A percentile compares a stretch with the other conserved stretches of the same genome.
Evolutionary conservation across 2,329 filamentous ascomycete genomes (phyloP).

Genomic region (Chaetomiaceae sp.): DNA sequence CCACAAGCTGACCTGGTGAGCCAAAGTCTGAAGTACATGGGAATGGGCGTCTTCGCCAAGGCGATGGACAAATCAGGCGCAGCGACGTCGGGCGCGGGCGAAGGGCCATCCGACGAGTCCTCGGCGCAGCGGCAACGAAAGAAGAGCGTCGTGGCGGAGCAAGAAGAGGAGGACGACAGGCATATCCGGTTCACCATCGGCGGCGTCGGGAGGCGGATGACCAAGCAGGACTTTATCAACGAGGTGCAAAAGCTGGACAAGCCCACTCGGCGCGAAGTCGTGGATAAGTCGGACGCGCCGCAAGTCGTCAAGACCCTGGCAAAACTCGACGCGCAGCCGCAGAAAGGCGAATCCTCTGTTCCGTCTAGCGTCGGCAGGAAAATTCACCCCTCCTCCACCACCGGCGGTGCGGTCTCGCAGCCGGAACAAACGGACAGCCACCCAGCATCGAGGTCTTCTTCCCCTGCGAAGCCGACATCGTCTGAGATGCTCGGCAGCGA

Average conservation of each 20-base stretch:
- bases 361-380: conserved; percentile 6
- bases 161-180: conserved; percentile 61
- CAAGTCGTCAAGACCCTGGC: conserved; percentile 47
- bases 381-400: not conserved
- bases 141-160: conserved; percentile 40
- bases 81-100: conserved; percentile 29
- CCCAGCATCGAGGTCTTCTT: conserved; percentile 9
- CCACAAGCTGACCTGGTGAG: conserved; percentile 38
- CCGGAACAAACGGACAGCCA: not conserved
- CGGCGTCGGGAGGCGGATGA: conserved; percentile 69
- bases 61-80: conserved; percentile 35
- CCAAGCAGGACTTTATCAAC: conserved; percentile 72
- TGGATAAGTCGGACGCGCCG: conserved; percentile 48
- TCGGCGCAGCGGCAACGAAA: conserved; percentile 31
- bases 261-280: conserved; percentile 53
- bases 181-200: conserved; percentile 73
- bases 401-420: not conserved
- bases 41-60: conserved; percentile 45
- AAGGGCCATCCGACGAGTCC: conserved; percentile 28
- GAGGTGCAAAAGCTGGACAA: conserved; percentile 70
- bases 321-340: conserved; percentile 34
- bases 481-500: conserved; percentile 31
- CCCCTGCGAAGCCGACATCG: not conserved
- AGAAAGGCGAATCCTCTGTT: not conserved
- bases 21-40: conserved; percentile 51